Evolutionary conservation across 768 basidiomycete genomes (phyloP).

Genomic region (Xanthoconium stramineum): DNA sequence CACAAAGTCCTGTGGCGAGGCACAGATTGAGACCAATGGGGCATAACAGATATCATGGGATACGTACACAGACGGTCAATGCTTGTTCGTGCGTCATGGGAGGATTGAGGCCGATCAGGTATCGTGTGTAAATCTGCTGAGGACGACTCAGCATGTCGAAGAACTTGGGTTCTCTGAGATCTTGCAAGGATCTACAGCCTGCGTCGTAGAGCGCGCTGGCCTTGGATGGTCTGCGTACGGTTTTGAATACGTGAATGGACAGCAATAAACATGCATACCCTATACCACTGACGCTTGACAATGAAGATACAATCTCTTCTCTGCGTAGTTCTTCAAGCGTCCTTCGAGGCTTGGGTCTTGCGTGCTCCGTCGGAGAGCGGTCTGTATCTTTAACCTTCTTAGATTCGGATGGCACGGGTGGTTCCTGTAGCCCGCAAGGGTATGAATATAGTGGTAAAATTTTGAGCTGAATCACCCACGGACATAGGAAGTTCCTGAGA

Average conservation of each 20-base stretch:
- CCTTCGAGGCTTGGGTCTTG: slow-evolving; percentile 7
- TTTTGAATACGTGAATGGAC: background rate
- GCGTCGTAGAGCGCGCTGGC: slow-evolving; percentile 48
- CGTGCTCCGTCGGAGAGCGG: slow-evolving; percentile 3
- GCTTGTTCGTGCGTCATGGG: slow-evolving; percentile 40
- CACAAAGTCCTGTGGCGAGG: slow-evolving; percentile 43
- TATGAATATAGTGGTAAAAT: slow-evolving; percentile 3
- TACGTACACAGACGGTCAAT: slow-evolving; percentile 44
- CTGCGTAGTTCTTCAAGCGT: slow-evolving; percentile 28
- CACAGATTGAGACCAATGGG: background rate
- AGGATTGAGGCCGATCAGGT: slow-evolving; percentile 37
- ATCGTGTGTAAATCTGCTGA: slow-evolving; percentile 40
- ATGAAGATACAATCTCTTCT: slow-evolving; percentile 27
- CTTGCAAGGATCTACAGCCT: slow-evolving; percentile 45
- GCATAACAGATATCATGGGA: background rate
- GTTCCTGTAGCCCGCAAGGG: slow-evolving; percentile 12
- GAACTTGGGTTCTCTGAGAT: slow-evolving; percentile 40
- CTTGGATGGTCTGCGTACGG: slow-evolving; percentile 12
- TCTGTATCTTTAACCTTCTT: background rate
- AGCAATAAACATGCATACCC: slow-evolving; percentile 37
- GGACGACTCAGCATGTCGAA: slow-evolving; percentile 34
- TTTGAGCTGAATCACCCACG: slow-evolving; percentile 27
- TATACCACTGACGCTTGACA: slow-evolving; percentile 43
- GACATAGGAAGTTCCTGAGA: slow-evolving; percentile 32
- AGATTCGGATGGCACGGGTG: slow-evolving; percentile 5